Conservation (phyloP, 176 grass and related monocot genomes). For the Zoysia japonica region DNA sequence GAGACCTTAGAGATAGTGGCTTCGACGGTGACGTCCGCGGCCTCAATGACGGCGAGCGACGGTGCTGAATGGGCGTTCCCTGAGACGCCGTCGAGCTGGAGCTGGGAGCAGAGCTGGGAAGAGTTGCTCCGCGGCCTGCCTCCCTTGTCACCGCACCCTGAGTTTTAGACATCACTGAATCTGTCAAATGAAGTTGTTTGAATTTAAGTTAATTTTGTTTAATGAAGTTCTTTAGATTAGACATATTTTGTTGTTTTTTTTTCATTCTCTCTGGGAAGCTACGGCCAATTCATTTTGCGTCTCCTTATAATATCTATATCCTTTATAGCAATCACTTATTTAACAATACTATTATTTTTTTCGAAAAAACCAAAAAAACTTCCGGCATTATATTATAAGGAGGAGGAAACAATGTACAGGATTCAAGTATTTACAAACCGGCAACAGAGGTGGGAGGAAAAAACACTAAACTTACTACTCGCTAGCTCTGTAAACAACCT, state of each 20-base stretch:
- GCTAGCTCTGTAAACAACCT: no score
- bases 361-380: no score
- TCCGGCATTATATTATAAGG: no score
- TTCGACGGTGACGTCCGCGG: conserved; percentile 17
- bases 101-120: conserved; percentile 34
- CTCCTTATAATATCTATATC: no score
- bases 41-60: no score
- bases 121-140: conserved; percentile 38
- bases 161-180: no score
- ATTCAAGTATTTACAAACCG: no score
- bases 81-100: conserved; percentile 40
- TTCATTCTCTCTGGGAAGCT: not conserved
- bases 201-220: conserved; percentile 20
- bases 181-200: not conserved
- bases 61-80: not conserved
- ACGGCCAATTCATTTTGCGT: not conserved
- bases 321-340: no score
- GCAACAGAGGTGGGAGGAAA: no score
- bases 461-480: no score
- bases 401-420: no score
- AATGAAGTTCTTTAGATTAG: not conserved
- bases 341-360: no score
- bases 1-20: conserved; percentile 20
- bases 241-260: not conserved
- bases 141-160: conserved; percentile 44